These are phyloP conservation scores for Haplosporangium gracile DNA, from an alignment of 192 early-diverging fungal genomes.

Conservation along the genomic window DNA sequence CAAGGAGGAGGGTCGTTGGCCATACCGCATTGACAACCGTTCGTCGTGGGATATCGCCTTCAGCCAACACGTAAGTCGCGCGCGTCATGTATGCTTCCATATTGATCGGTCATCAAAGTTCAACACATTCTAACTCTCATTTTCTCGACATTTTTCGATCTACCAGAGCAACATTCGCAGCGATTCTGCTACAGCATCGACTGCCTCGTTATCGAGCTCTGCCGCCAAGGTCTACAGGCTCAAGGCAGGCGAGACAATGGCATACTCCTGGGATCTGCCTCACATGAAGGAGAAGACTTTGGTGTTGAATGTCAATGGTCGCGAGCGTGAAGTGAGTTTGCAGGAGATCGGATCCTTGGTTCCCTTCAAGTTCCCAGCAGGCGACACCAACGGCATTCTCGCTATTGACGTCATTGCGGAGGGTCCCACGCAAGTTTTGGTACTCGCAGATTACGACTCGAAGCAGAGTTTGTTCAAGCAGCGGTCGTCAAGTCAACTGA, in stretches of 20 bases:
- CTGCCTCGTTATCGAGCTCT: slow-evolving; percentile 44
- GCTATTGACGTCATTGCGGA: slow-evolving; percentile 83
- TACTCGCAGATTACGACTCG: slow-evolving; percentile 75
- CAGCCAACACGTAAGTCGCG: slow-evolving; percentile 77
- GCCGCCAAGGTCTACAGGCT: slow-evolving; percentile 64
- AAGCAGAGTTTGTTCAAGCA: slow-evolving; percentile 74
- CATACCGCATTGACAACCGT: slow-evolving; percentile 86
- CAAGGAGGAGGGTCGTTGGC: slow-evolving; percentile 87
- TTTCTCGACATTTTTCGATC: not conserved
- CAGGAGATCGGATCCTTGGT: slow-evolving; percentile 91
- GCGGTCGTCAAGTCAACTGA: slow-evolving; percentile 35
- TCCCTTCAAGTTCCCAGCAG: slow-evolving; percentile 86
- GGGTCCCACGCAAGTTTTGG: slow-evolving; percentile 76
- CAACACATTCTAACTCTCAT: not conserved
- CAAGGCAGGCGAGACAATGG: slow-evolving; percentile 65
- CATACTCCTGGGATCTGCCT: slow-evolving; percentile 95
- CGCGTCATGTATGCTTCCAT: not conserved
- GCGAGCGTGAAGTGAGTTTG: slow-evolving; percentile 83
- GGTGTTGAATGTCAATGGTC: slow-evolving; percentile 80
- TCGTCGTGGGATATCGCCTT: slow-evolving; percentile 79
- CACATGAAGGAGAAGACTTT: slow-evolving; percentile 78
- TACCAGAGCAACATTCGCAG: slow-evolving; percentile 22
- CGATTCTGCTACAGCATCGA: slow-evolving; percentile 29
- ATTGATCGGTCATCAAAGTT: not conserved
- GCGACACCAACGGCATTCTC: slow-evolving; percentile 62